These are phyloP conservation scores for Fusarium algeriense DNA, from an alignment of 2,329 filamentous ascomycete species.

Conservation along the genomic window DNA sequence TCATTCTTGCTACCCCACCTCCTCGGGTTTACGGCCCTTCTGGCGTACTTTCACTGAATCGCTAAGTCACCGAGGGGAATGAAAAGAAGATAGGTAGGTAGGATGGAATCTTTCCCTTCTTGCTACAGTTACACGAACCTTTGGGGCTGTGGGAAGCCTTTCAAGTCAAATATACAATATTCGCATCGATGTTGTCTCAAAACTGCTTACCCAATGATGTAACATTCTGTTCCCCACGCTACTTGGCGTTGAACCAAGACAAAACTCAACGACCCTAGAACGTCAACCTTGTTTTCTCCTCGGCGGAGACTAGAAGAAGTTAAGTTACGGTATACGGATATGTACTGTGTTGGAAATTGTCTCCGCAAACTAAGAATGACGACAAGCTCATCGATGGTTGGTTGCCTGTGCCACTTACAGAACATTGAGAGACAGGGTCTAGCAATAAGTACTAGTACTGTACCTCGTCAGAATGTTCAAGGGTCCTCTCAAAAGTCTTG, in stretches of 20 bases:
- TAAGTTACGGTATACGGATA: not conserved
- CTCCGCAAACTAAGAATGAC: constrained; percentile 23
- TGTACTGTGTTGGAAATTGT: not conserved
- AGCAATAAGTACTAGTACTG: not conserved
- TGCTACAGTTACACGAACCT: no score
- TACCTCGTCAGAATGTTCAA: constrained; percentile 11
- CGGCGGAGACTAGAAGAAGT: not conserved
- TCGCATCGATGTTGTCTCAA: not conserved
- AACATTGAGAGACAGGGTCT: constrained; percentile 1
- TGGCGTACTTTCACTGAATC: not conserved
- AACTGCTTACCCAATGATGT: constrained; percentile 19
- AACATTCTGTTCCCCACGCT: constrained; percentile 36
- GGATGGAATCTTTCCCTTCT: no score
- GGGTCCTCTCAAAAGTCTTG: constrained; percentile 17
- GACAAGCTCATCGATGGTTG: constrained; percentile 10
- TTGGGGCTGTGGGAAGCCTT: not conserved
- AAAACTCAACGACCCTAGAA: constrained; percentile 15
- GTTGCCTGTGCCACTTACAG: constrained; percentile 4
- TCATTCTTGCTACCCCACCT: constrained; percentile 10
- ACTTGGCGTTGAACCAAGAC: constrained; percentile 32
- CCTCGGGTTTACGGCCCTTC: constrained; percentile 18
- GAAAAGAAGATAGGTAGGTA: no score
- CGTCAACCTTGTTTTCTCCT: constrained; percentile 23
- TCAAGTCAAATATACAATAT: not conserved
- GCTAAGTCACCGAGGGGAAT: no score